Evolutionary conservation across 192 early-diverging fungal genomes (phyloP).

Genomic region (Geranomyces variabilis): DNA sequence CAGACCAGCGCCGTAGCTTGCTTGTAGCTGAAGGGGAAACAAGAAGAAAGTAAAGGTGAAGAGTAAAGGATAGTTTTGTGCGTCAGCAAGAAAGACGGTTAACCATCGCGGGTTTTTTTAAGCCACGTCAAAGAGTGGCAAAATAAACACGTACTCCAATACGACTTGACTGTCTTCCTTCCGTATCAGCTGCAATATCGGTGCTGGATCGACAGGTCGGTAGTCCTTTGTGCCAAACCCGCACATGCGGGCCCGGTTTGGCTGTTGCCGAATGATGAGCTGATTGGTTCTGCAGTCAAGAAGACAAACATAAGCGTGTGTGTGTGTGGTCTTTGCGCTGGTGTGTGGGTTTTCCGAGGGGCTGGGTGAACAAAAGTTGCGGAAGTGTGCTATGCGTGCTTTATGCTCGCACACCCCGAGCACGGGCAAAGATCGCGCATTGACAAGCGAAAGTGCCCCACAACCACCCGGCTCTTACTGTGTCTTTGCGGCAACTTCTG

Average conservation of each 20-base stretch:
- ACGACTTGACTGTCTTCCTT: conserved; percentile 12
- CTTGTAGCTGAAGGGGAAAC: conserved; percentile 2
- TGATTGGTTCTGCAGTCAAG: conserved; percentile 5
- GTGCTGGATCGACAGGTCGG: conserved; percentile 42
- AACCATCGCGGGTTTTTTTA: not conserved
- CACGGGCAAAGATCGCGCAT: too few relatives aligned
- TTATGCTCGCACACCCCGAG: too few relatives aligned
- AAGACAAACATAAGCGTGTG: not conserved
- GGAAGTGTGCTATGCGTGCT: too few relatives aligned
- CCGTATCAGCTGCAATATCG: conserved; percentile 39
- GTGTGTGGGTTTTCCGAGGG: too few relatives aligned
- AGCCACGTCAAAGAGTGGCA: not conserved
- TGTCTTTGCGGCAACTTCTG: not conserved
- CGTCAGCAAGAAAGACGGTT: too few relatives aligned
- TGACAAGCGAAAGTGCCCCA: too few relatives aligned
- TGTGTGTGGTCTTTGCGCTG: not conserved
- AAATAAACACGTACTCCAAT: conserved; percentile 11
- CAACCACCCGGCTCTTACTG: not conserved
- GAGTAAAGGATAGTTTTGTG: too few relatives aligned
- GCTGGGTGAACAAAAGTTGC: too few relatives aligned
- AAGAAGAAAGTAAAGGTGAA: too few relatives aligned
- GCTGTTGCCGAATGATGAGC: conserved; percentile 46
- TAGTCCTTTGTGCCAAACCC: conserved; percentile 47
- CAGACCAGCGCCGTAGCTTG: conserved; percentile 31
- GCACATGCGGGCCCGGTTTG: conserved; percentile 47